Evolutionary conservation across 2,329 filamentous ascomycete genomes (phyloP), one percentile per base, ranked within the genome.

Genomic region (Colletotrichum sp.): DNA sequence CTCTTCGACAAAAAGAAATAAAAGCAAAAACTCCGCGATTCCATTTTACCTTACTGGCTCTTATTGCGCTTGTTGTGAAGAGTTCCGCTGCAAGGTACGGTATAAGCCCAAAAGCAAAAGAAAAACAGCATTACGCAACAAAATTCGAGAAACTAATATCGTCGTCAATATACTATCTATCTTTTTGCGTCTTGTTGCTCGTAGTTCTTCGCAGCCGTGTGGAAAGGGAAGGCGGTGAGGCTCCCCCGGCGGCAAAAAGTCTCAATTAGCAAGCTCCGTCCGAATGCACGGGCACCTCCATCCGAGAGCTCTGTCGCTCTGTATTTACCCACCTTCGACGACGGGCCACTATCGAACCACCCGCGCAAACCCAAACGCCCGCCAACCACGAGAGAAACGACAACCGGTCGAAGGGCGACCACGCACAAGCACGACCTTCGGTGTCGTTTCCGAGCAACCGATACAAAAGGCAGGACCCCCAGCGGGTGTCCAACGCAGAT

Each of bases 211-310:
- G 3, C n/a, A 22, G 43, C 12, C 15, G 27, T 30, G 18, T 32
- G 16, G 13, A 32, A 36, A 13, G 43, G 52, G 60, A 8, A 76
- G 25, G 74, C 74, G 74, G 74, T 76, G 36, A 75, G 8, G 12
- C 1, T 3, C 25, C 16, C 5, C 25, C 22, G 8, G 28, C 66
- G 74, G 74, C 71, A 76, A 55, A 75, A 77, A 73, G 32, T 70
- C 74, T 73, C 74, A 74, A 76, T 61, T 64, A 15, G 70, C 74
- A 74, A 76, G 74, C 70, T 76, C 65, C 74, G 27, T 58, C 65
- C 28, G 65, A 65, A 65, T 72, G 69, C 73, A 75, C 64, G 73
- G 69, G 39, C 62, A 56, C 25, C 8, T 22, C 55, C 52, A 39
- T 13, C 15, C 61, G 32, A 75, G 70, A 66, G 39, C 70, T 66